Conservation (phyloP, 192 early-diverging fungal species). For the Spizellomyces sp. region DNA sequence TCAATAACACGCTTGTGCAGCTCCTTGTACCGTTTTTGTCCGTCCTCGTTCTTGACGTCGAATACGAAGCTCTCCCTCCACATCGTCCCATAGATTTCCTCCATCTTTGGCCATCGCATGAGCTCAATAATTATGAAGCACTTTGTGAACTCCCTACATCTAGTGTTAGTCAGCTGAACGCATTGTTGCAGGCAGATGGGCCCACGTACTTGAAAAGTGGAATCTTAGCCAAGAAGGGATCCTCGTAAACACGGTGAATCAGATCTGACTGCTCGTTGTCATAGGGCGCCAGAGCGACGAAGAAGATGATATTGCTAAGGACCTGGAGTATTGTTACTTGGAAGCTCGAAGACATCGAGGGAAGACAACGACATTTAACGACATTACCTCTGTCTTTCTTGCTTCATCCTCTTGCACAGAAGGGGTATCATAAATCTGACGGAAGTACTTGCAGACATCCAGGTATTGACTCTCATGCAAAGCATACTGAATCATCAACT, state of each 20-base stretch:
- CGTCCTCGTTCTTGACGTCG: constrained; percentile 68
- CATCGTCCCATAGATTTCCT: constrained; percentile 81
- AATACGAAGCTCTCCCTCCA: constrained; percentile 80
- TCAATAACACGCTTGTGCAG: constrained; percentile 95
- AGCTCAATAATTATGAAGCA: constrained; percentile 91
- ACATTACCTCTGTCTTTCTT: constrained; percentile 70
- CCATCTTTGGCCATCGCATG: constrained; percentile 93
- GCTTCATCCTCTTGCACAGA: constrained; percentile 75
- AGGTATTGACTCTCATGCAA: constrained; percentile 89
- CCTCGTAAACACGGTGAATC: constrained; percentile 82
- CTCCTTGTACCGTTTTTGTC: constrained; percentile 75
- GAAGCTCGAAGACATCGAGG: not conserved
- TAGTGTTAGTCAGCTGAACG: constrained; percentile 6
- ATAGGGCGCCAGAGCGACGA: constrained; percentile 86
- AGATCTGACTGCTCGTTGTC: constrained; percentile 97
- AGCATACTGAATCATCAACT: constrained; percentile 94
- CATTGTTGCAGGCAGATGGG: not conserved
- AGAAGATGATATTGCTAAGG: constrained; percentile 82
- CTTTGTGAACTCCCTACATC: constrained; percentile 74
- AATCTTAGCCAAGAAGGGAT: constrained; percentile 77
- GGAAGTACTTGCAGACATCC: constrained; percentile 90
- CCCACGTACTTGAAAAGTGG: constrained; percentile 69
- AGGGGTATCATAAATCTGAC: constrained; percentile 86
- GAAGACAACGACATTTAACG: not conserved
- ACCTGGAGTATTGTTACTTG: constrained; percentile 39